Percentiles rank a stretch among this genome's conserved stretches.
Conservation (phyloP, 495 filamentous ascomycete species). For the Trichoderma asperelloides region DNA sequence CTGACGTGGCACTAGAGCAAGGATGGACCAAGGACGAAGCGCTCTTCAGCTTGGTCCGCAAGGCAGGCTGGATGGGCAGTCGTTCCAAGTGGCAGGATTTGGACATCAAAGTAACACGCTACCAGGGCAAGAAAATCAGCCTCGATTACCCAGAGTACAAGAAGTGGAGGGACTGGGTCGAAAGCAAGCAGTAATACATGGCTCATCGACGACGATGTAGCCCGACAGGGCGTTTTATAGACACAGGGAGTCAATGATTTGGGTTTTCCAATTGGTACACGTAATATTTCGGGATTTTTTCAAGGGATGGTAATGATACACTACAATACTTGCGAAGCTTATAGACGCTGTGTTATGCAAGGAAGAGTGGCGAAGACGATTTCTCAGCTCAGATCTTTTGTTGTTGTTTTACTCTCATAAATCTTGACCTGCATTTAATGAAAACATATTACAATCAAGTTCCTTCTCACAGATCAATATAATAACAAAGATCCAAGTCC, state of each 20-base stretch:
- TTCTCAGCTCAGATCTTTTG: neutral
- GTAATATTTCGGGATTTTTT: neutral
- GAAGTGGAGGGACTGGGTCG: constrained; percentile 68
- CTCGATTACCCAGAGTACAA: constrained; percentile 65
- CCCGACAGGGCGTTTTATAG: constrained; percentile 55
- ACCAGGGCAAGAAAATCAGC: constrained; percentile 68
- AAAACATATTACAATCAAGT: neutral
- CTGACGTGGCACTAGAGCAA: constrained; percentile 85
- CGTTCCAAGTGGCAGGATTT: constrained; percentile 67
- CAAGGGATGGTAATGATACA: constrained; percentile 4
- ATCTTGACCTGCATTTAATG: neutral
- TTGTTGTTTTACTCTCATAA: neutral
- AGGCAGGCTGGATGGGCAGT: constrained; percentile 74
- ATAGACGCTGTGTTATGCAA: neutral
- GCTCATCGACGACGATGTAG: constrained; percentile 73
- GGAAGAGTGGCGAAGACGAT: neutral
- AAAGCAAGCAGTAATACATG: constrained; percentile 43
- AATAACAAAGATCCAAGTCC: neutral
- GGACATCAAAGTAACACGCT: constrained; percentile 64
- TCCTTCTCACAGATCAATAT: neutral
- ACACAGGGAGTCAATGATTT: neutral
- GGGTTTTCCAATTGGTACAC: neutral
- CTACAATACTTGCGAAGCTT: neutral
- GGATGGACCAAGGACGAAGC: constrained; percentile 95
- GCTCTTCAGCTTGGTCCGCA: constrained; percentile 80